Percentiles rank a stretch among this genome's conserved stretches.
phyloP scores from a whole-genome alignment of 495 filamentous ascomycete species.

The Staphylotrichum tortipilum region DNA sequence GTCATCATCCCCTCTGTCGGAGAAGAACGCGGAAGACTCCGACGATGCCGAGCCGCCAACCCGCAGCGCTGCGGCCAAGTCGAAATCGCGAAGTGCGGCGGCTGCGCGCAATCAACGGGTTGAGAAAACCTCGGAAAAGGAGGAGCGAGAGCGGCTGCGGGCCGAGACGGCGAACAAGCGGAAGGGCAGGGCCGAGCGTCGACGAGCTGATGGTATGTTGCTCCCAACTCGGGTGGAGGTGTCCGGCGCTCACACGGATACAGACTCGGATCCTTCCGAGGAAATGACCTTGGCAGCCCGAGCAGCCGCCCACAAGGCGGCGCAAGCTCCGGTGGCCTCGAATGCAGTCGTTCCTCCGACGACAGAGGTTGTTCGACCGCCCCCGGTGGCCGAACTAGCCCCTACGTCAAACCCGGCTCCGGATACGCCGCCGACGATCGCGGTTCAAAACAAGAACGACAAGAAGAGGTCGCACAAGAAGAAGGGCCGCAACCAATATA shows the following conservation, averaged over 20 bases:
- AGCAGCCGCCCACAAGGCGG: constrained; percentile 26
- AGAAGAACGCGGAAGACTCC: constrained; percentile 50
- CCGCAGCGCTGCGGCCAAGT: constrained; percentile 46
- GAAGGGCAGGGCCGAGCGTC: constrained; percentile 63
- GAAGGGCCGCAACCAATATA: constrained; percentile 82
- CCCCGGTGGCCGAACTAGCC: constrained; percentile 13
- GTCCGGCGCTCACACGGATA: constrained; percentile 24
- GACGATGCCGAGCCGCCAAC: constrained; percentile 54
- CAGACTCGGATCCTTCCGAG: constrained; percentile 55
- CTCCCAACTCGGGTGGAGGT: constrained; percentile 13
- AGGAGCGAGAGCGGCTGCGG: constrained; percentile 61
- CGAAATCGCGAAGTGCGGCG: constrained; percentile 51
- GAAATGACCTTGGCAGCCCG: constrained; percentile 44
- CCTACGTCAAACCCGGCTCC: constrained; percentile 36
- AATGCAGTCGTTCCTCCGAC: constrained; percentile 14
- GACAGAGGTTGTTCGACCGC: constrained; percentile 21
- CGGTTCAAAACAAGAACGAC: constrained; percentile 16
- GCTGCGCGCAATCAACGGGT: constrained; percentile 59
- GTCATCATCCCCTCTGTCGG: constrained; percentile 48
- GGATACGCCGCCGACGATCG: constrained; percentile 44
- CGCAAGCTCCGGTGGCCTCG: constrained; percentile 8
- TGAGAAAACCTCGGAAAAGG: constrained; percentile 54
- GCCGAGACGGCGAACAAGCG: constrained; percentile 63
- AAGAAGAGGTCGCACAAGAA: constrained; percentile 52
- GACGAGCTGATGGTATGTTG: constrained; percentile 65